Evolutionary conservation across 345 rosid species (phyloP).

Genomic region (Salix viminalis): DNA sequence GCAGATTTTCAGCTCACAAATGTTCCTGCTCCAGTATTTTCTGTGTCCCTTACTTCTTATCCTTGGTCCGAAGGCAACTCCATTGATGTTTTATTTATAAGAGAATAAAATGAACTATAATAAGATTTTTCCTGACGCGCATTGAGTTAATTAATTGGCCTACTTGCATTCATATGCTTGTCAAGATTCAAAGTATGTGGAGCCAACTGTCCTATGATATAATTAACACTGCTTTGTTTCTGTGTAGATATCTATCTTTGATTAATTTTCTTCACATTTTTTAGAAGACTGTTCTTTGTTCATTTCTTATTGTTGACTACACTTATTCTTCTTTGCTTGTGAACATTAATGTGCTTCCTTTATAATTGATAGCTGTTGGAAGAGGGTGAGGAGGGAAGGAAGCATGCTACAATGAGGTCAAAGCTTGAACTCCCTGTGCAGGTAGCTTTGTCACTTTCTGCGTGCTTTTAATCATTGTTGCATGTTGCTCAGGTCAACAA

Average conservation of each 20-base stretch:
- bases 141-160: not conserved
- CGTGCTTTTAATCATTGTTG: no score
- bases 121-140: not conserved
- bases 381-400: conserved; percentile 91
- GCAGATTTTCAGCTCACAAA: not conserved
- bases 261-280: not conserved
- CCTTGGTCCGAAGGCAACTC: not conserved
- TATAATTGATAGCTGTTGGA: conserved; percentile 63
- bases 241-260: not conserved
- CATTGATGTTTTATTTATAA: not conserved
- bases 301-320: not conserved
- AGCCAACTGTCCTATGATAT: not conserved
- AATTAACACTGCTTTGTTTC: not conserved
- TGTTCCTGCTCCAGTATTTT: not conserved
- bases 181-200: not conserved
- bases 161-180: not conserved
- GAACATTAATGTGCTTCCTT: conserved; percentile 8
- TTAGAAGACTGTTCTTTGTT: not conserved
- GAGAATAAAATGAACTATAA: not conserved
- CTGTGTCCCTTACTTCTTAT: not conserved
- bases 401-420: conserved; percentile 72
- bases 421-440: conserved; percentile 99
- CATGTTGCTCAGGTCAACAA: not conserved
- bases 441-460: conserved; percentile 41
- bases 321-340: not conserved